Evolutionary conservation across 108 stramenopile species (phyloP).

Genomic region (Schizochytrium sp.): DNA sequence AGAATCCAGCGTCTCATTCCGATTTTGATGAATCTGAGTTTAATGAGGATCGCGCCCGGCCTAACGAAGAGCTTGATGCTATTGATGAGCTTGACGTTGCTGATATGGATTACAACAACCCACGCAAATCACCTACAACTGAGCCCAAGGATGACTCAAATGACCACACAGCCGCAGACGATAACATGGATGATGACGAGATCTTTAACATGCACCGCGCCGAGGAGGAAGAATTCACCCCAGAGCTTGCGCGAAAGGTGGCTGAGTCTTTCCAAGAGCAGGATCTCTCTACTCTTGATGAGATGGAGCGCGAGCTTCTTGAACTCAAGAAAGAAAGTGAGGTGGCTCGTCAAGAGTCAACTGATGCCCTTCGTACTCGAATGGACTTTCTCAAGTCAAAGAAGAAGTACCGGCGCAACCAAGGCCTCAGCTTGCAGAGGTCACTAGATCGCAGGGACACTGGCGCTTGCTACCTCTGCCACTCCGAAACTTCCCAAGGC

Average conservation of each 20-base stretch:
- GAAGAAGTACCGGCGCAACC: background rate
- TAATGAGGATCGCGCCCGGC: background rate
- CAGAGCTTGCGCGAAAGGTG: background rate
- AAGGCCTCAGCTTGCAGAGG: constrained; percentile 33
- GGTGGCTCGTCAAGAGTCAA: background rate
- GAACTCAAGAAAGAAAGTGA: background rate
- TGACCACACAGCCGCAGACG: background rate
- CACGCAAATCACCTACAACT: background rate
- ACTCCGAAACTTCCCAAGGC: background rate
- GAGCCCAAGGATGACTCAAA: background rate
- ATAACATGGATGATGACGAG: background rate
- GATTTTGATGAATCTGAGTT: background rate
- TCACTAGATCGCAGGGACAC: background rate
- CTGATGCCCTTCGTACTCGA: background rate
- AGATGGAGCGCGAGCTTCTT: constrained; percentile 14
- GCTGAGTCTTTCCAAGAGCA: background rate
- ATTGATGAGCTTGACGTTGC: background rate
- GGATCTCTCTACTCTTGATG: background rate
- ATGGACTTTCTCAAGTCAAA: background rate
- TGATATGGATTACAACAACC: background rate
- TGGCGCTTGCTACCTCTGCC: constrained; percentile 37
- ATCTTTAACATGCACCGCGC: background rate
- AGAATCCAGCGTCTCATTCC: background rate
- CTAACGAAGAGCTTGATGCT: background rate
- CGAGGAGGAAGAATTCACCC: background rate